These are phyloP conservation scores for Aspergillus hancockii DNA, from an alignment of 495 filamentous ascomycete species.

Conservation along the genomic window DNA sequence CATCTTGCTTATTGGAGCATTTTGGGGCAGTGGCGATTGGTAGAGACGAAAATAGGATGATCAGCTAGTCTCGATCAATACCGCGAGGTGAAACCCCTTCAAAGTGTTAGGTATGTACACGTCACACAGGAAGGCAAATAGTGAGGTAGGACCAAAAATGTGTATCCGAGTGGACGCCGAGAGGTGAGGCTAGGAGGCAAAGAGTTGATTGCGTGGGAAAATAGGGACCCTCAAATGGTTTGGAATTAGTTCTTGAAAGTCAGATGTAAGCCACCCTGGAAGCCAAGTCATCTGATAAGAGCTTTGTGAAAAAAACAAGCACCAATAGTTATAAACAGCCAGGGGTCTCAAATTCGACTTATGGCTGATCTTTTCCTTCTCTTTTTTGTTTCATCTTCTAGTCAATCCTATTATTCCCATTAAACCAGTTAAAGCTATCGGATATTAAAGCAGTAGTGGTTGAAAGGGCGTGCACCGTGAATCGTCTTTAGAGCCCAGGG, in stretches of 20 bases:
- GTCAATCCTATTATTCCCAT: no score
- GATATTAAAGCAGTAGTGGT: not conserved
- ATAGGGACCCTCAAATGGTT: not conserved
- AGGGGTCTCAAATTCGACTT: not conserved
- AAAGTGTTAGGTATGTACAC: not conserved
- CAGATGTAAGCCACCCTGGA: constrained; percentile 2
- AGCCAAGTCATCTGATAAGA: constrained; percentile 19
- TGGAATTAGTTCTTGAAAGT: not conserved
- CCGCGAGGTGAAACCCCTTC: not conserved
- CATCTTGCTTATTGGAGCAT: no score
- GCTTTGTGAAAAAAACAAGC: not conserved
- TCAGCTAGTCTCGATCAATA: not conserved
- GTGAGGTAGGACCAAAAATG: constrained; percentile 8
- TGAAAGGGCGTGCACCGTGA: not conserved
- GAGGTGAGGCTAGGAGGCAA: not conserved
- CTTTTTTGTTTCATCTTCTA: not conserved
- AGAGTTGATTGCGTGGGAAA: not conserved
- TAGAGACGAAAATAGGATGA: not conserved
- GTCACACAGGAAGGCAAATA: not conserved
- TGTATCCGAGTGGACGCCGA: constrained; percentile 1
- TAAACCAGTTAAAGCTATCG: not conserved
- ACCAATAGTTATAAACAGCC: constrained; percentile 1
- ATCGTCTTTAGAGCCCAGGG: not conserved
- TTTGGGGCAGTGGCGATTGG: not conserved
- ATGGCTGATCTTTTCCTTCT: not conserved